Percentiles rank a stretch among this genome's conserved stretches.
Conservation (phyloP, 371 early-diverging fungal species). For the Mortierella sp. region DNA sequence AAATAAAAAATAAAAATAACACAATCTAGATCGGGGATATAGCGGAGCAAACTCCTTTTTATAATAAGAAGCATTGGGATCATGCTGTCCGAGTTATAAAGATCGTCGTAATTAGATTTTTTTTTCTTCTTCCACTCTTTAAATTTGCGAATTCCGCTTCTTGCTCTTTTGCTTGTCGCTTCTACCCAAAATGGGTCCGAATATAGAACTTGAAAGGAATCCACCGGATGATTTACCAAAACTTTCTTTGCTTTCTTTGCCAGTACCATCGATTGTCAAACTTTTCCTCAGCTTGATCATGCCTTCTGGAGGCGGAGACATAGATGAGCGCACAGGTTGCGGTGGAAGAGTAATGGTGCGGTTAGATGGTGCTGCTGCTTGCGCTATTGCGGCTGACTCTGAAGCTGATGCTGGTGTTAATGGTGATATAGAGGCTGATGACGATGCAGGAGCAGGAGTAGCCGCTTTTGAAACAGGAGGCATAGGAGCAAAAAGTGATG, state of each 20-base stretch:
- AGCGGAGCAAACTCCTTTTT: too few species aligned
- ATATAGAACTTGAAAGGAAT: constrained; percentile 29
- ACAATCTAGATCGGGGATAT: too few species aligned
- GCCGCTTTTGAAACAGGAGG: neutral
- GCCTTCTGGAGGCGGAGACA: constrained; percentile 43
- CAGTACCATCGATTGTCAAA: constrained; percentile 45
- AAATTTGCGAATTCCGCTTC: neutral
- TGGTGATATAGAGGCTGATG: constrained; percentile 4
- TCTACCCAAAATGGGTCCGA: constrained; percentile 28
- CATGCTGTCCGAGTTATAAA: too few species aligned
- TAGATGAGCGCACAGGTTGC: constrained; percentile 12
- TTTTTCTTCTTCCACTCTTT: neutral
- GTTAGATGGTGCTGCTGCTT: neutral
- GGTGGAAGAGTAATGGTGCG: constrained; percentile 19
- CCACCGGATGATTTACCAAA: constrained; percentile 31
- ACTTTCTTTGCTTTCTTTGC: constrained; percentile 7
- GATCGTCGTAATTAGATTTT: too few species aligned
- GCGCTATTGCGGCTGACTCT: neutral
- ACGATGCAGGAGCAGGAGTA: neutral
- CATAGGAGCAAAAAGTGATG: constrained; percentile 26
- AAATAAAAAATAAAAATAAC: too few species aligned
- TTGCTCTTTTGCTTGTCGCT: constrained; percentile 37
- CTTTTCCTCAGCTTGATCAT: constrained; percentile 53
- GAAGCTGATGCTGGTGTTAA: constrained; percentile 9
- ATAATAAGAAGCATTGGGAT: too few species aligned